phyloP scores from a whole-genome alignment of 176 grass and related monocot species.

The Elymus sibiricus region DNA sequence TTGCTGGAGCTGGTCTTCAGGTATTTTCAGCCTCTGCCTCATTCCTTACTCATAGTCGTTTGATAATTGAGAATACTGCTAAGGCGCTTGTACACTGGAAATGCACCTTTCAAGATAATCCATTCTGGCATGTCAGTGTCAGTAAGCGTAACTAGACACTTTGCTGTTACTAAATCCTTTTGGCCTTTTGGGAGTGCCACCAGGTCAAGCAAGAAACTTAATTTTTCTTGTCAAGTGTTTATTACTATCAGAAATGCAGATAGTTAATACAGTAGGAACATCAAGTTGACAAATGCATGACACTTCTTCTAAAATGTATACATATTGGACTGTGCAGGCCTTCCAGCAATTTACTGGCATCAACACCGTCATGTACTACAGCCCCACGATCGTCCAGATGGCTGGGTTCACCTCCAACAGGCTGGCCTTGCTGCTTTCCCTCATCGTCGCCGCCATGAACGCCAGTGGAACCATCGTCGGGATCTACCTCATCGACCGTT shows the following conservation, averaged over 20 bases:
- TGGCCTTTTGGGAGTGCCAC: not conserved
- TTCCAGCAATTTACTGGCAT: slow-evolving; percentile 99
- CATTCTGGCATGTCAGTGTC: not conserved
- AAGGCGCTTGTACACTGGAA: not conserved
- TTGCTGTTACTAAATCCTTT: not conserved
- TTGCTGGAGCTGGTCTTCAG: slow-evolving; percentile 92
- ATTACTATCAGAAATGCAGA: not conserved
- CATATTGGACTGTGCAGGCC: slow-evolving; percentile 46
- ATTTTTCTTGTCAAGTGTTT: not conserved
- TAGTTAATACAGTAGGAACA: not conserved
- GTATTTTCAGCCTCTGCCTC: slow-evolving; percentile 26
- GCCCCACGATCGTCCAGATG: slow-evolving; percentile 94
- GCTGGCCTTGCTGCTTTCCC: slow-evolving; percentile 79
- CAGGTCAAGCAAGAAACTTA: not conserved
- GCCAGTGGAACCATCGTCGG: slow-evolving; percentile 76
- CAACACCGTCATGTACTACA: slow-evolving; percentile 99
- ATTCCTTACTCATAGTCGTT: not conserved
- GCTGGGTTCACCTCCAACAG: slow-evolving; percentile 87
- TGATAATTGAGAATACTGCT: not conserved
- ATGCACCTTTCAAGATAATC: not conserved
- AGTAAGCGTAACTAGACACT: not conserved
- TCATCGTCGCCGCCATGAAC: slow-evolving; percentile 65
- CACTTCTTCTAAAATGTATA: not conserved
- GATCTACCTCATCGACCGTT: slow-evolving; percentile 92
- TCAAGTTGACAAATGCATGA: not conserved